Evolutionary conservation across 805 yeast species (phyloP), one percentile per base, ranked within the genome.

Genomic region (Candida ulmi): DNA sequence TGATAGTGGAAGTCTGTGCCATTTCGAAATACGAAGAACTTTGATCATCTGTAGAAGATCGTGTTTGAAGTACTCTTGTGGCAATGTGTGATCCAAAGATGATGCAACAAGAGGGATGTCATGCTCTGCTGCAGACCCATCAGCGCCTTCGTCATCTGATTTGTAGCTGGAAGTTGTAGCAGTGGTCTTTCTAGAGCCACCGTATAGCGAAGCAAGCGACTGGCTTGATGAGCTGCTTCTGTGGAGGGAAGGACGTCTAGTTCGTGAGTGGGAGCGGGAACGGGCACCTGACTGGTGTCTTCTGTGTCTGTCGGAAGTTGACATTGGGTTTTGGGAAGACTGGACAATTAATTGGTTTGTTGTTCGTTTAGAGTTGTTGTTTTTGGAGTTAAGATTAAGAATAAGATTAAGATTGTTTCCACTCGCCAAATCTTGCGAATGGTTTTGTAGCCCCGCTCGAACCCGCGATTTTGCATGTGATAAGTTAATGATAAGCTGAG

Each of bases 21-120:
- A 93, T 59, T 83, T 82, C 26, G 87, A 74, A 32, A 93, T 78
- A 40, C 71, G 71, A 42, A 93, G 63, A 8, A 72, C 67, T 48
- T 81, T 80, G 26, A 82, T 58, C 28, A 86, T 67, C 2, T 80
- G 72, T 25, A 88, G 57, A 31, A 91, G 66, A 57, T 90, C 96
- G 45, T 83, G 84, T 54, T 84, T 83, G 62, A 91, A 82, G 58
- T 87, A 90, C 50, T 83, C 91, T n/a, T 68, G 51, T 0, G 97
- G 97, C 41, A 90, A 68, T 1, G 83, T 63, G 53, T 85, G 80
- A 58, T 90, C 96, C 35, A 90, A 63, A 2, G 66, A 66, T 11
- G 78, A 83, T 33, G 71, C 70, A 6, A 80, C 74, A 30, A 57
- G 74, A 35, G 61, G 83, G 53, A 60, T 75, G 17, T 51, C 58